Evolutionary conservation across 1,284 basidiomycete genomes (phyloP), one percentile per base, ranked within the genome.

Genomic region (Naganishia cerealis): DNA sequence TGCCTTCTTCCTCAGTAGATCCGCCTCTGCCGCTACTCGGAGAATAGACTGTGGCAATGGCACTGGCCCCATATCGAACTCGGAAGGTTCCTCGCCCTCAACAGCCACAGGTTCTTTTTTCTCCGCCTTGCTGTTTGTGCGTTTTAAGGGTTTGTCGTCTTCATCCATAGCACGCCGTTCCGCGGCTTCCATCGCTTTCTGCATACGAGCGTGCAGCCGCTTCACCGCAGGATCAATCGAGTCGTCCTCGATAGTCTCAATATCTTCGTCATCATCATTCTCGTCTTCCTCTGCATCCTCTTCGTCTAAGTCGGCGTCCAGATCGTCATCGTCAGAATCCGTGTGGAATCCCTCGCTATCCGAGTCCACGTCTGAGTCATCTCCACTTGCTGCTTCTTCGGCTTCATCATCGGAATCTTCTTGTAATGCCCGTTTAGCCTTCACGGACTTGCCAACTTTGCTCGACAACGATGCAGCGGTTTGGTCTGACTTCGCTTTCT

Each of bases 141-240:
- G 10, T 13, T 40, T 43, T 15, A 48, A 29, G 18, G 54, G 54
- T n/a, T 61, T 54, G 1, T 33, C 18, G 43, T 68, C 59, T 1
- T 62, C 54, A 13, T 43, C 61, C 16, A 54, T 16, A 7, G 69
- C 69, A 6, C 53, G 33, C 7, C 26, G 42, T 52, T 70, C 69
- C 42, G 69, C 69, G 9, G 69, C 69, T 54, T 70, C 69, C 69
- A 70, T 70, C 33, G 69, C 69, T 33, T 63, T 67, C 48, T 70
- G 69, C 69, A 70, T 70, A 21, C 69, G 59, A 39, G 66, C 62
- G 33, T 66, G 69, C 5, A 70, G 66, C n/a, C 69, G 66, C 40
- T 53, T 40, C n/a, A 63, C 58, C 16, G 65, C 46, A 5, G 66
- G 66, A 33, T 70, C 69, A 12, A 33, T 48, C 9, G 33, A 21